These are phyloP conservation scores for Backusella tarrabulga DNA, from an alignment of 192 early-diverging fungal genomes.

Conservation along the genomic window DNA sequence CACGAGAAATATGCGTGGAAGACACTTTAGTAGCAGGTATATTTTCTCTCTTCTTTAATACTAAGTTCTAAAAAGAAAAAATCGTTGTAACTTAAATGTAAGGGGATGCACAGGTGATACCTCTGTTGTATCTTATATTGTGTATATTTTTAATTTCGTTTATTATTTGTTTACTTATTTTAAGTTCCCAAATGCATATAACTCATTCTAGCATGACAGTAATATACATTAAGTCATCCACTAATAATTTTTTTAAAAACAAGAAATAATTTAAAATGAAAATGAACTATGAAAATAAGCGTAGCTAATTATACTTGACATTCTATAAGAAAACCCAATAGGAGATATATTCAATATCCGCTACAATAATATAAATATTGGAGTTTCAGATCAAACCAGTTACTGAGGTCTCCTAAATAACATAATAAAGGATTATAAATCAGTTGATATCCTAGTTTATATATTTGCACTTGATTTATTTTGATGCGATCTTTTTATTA, in stretches of 20 bases:
- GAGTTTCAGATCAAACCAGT: background rate
- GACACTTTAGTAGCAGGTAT: background rate
- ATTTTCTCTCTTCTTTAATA: background rate
- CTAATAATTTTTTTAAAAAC: background rate
- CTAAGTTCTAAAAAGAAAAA: background rate
- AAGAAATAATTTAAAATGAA: background rate
- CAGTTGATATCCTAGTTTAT: background rate
- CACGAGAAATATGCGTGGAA: background rate
- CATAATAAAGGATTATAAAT: background rate
- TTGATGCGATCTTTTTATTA: background rate
- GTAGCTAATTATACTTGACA: background rate
- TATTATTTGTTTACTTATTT: background rate
- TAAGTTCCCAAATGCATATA: background rate
- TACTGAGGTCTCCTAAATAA: background rate
- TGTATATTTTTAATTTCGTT: background rate
- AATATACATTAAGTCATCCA: background rate
- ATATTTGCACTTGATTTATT: background rate
- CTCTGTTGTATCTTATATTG: background rate
- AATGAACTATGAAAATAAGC: background rate
- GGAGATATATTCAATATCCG: background rate
- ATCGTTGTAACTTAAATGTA: conserved; percentile 7
- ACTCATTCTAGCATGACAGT: background rate
- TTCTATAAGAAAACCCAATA: background rate
- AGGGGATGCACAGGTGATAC: background rate
- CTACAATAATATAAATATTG: background rate